A percentile compares a stretch with the other conserved stretches of the same genome.
Conservation (phyloP, 2,329 filamentous ascomycete species). For the Epicoccum nigrum region DNA sequence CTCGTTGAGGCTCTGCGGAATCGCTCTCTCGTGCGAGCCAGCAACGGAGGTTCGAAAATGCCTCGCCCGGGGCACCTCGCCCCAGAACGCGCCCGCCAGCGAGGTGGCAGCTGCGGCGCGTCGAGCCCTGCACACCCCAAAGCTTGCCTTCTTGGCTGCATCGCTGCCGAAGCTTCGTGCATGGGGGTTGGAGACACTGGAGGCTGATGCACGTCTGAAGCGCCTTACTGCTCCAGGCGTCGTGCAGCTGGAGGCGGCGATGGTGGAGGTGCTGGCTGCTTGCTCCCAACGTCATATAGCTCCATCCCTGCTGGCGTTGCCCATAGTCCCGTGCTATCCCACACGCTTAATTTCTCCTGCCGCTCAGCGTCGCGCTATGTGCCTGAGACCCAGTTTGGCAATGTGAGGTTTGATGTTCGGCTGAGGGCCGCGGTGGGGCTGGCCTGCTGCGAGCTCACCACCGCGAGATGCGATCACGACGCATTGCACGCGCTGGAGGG, state of each 20-base stretch:
- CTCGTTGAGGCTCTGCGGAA: conserved; percentile 21
- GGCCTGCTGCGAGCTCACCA: background rate
- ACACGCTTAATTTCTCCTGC: conserved; percentile 32
- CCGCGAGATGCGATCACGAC: background rate
- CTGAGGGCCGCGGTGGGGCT: background rate
- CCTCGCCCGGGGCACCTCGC: conserved; percentile 16
- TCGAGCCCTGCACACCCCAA: conserved; percentile 21
- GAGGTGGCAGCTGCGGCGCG: conserved; percentile 13
- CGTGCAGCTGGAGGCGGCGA: conserved; percentile 13
- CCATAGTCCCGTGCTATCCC: conserved; percentile 25
- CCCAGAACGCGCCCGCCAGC: conserved; percentile 13
- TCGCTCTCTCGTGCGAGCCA: conserved; percentile 18
- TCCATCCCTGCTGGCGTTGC: conserved; percentile 19
- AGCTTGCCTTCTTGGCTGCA: conserved; percentile 21
- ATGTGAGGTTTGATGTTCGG: background rate
- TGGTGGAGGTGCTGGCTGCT: conserved; percentile 17
- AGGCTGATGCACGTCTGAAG: conserved; percentile 14
- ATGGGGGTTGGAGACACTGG: conserved; percentile 7
- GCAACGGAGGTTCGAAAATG: conserved; percentile 17
- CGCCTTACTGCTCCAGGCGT: conserved; percentile 14
- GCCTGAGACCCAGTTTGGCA: conserved; percentile 16
- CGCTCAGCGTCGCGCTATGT: conserved; percentile 24
- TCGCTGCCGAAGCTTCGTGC: conserved; percentile 28
- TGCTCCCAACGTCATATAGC: conserved; percentile 18
- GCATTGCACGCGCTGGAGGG: background rate